Evolutionary conservation across 805 yeast species (phyloP), one percentile per base, ranked within the genome.

Genomic region (Yamadazyma tumulicola): DNA sequence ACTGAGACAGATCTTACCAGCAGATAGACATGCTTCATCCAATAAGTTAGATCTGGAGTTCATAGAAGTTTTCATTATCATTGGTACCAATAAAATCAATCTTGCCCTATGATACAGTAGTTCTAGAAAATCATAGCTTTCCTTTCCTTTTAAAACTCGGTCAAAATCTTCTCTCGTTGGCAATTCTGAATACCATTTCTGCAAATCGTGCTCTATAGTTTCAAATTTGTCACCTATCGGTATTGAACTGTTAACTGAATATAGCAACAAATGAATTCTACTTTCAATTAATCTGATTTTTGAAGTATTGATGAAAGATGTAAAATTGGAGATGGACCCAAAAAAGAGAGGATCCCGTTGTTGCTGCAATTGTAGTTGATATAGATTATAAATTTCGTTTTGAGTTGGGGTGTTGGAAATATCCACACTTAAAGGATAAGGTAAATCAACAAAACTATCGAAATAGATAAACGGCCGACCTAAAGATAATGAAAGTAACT

Each of bases 71-170:
- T 27, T 33, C 39, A 42, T 39, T 6, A 42, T 30, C 1, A 33
- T 19, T 2, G 46, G 46, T 1, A 42, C 7, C 11, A 36, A 19
- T 9, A 42, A 22, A 22, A 42, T 31, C 19, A 42, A 24, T 11
- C 41, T 20, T 5, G 41, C 46, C 26, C 46, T 30, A 26, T 42
- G 32, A 28, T 39, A 42, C 41, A 39, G 37, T 11, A 42, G 19
- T 8, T 39, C 35, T 3, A 42, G 15, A 23, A 34, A 42, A 23
- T 39, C 41, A 16, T 42, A 42, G 20, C 46, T 42, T 19, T 42
- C 46, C 26, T 37, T 19, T n/a, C 39, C 42, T 5, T 21, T 29
- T 34, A 42, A 29, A 5, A 28, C 39, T 4, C 9, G n/a, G 9
- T 39, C 38, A 23, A 42, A 42, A n/a, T 36, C 39, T 17, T 24